phyloP scores from a whole-genome alignment of 257 asterid genomes.

The Penstemon davidsonii region DNA sequence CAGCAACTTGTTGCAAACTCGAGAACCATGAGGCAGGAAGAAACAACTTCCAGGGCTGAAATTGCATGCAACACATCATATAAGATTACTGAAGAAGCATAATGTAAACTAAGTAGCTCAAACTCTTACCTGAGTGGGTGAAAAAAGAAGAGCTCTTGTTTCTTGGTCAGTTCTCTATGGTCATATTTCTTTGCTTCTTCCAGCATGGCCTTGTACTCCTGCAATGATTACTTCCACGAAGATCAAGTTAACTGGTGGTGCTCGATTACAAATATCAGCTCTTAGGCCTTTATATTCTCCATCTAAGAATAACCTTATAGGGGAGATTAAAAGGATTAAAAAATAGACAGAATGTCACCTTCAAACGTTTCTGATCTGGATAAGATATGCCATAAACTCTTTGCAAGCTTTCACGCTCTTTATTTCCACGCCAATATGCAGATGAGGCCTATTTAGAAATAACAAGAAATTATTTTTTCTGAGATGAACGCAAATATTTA shows the following conservation, averaged over 20 bases:
- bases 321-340: constrained; percentile 4
- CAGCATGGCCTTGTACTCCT: constrained; percentile 82
- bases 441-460: constrained; percentile 75
- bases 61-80: constrained; percentile 27
- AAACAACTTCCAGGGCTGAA: constrained; percentile 97
- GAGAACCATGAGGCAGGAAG: constrained; percentile 93
- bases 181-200: constrained; percentile 99
- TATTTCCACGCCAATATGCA: constrained; percentile 97
- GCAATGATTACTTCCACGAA: constrained; percentile 34
- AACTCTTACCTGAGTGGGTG: constrained; percentile 79
- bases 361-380: constrained; percentile 84
- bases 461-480: constrained; percentile 6
- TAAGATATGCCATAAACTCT: constrained; percentile 97
- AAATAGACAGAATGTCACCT: constrained; percentile 49
- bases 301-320: not conserved
- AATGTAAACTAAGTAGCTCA: constrained; percentile 13
- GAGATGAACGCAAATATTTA: constrained; percentile 18
- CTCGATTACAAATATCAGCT: constrained; percentile 18
- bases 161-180: constrained; percentile 92
- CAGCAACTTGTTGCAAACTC: constrained; percentile 83
- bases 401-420: constrained; percentile 97
- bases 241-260: constrained; percentile 26
- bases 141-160: constrained; percentile 98
- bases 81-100: constrained; percentile 17
- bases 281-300: not conserved